A percentile compares a stretch with the other conserved stretches of the same genome.
Conservation (phyloP, 1,139 yeast genomes). For the Candida labiduridarum region DNA sequence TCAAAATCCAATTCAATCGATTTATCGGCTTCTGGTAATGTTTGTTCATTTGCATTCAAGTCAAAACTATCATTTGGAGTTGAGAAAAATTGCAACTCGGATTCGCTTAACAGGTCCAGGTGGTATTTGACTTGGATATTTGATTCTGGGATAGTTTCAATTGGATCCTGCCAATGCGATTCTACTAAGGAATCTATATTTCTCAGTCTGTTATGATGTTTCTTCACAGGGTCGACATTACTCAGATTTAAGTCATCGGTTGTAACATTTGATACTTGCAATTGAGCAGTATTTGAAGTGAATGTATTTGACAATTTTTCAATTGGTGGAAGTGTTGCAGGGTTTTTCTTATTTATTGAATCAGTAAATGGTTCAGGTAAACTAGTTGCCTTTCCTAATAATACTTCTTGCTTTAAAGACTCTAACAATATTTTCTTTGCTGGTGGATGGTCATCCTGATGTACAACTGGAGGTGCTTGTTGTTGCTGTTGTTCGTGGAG, state of each 20-base stretch:
- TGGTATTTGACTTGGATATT: conserved; percentile 17
- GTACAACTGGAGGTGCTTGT: conserved; percentile 6
- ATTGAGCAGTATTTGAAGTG: conserved; percentile 21
- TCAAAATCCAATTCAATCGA: conserved; percentile 23
- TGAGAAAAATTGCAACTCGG: conserved; percentile 28
- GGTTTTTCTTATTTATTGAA: conserved; percentile 10
- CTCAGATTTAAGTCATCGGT: conserved; percentile 18
- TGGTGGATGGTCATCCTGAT: conserved; percentile 1
- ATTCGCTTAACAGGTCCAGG: conserved; percentile 23
- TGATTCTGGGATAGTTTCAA: conserved; percentile 13
- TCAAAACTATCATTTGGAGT: conserved; percentile 17
- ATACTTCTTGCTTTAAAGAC: background rate
- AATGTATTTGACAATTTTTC: conserved; percentile 19
- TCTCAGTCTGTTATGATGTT: background rate
- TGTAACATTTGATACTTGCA: conserved; percentile 26
- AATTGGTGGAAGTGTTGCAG: conserved; percentile 4
- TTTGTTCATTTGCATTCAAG: conserved; percentile 14
- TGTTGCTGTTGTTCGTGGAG: conserved; percentile 3
- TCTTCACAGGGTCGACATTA: conserved; percentile 40
- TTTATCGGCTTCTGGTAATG: conserved; percentile 7
- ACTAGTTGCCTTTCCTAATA: background rate
- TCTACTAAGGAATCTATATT: conserved; percentile 12
- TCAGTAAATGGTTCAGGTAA: conserved; percentile 10
- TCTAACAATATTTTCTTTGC: conserved; percentile 1
- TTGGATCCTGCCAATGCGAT: conserved; percentile 14